Evolutionary conservation across 176 grass and related monocot genomes (phyloP).

Genomic region (Oryza glumipatula): DNA sequence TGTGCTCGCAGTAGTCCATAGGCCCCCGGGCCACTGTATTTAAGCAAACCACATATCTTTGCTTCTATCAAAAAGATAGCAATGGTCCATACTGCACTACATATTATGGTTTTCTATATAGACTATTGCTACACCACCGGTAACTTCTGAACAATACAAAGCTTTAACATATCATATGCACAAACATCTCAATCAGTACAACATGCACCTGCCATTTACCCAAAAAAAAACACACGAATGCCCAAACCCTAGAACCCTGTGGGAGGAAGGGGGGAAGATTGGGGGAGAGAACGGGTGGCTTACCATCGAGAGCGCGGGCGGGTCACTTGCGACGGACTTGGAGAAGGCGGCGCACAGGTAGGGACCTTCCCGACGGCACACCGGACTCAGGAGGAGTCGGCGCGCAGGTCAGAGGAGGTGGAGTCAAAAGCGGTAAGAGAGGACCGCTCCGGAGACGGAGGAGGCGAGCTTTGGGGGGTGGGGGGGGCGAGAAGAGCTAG

Average conservation of each 20-base stretch:
- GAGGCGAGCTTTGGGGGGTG: neutral
- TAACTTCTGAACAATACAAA: neutral
- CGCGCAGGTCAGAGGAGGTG: neutral
- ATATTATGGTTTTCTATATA: neutral
- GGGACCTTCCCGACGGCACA: neutral
- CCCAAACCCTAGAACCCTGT: neutral
- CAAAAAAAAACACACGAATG: neutral
- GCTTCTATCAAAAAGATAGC: neutral
- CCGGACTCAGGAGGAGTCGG: too few relatives aligned
- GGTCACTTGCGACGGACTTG: neutral
- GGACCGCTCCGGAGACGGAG: neutral
- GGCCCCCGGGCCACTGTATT: neutral
- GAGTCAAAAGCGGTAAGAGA: neutral
- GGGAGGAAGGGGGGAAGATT: too few relatives aligned
- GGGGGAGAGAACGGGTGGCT: too few relatives aligned
- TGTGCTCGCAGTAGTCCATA: too few relatives aligned
- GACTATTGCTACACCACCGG: neutral
- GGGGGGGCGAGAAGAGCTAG: neutral
- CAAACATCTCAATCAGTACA: neutral
- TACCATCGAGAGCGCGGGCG: neutral
- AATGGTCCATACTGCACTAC: neutral
- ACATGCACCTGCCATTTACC: neutral
- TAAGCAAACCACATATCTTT: neutral
- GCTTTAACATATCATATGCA: neutral
- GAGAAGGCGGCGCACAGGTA: neutral